A percentile compares a stretch with the other conserved stretches of the same genome.
These are phyloP conservation scores for Sporobolus alterniflorus DNA, from an alignment of 202 grass and related monocot species.

Conservation along the genomic window DNA sequence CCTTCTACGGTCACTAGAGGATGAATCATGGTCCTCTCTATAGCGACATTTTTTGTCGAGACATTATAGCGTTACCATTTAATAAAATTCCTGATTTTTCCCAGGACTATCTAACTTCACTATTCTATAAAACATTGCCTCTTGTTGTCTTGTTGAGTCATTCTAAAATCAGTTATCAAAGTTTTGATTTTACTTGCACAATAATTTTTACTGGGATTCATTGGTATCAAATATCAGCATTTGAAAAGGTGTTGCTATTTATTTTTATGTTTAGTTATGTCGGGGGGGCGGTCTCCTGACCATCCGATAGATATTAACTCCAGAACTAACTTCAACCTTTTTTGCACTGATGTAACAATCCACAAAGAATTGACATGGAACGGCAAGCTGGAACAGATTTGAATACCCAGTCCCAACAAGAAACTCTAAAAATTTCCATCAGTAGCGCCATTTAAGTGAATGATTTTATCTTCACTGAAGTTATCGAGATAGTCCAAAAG, in stretches of 20 bases:
- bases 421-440: not conserved
- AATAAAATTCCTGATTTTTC: not conserved
- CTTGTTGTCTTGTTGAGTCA: not conserved
- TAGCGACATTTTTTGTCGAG: not conserved
- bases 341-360: not conserved
- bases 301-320: not conserved
- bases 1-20: not conserved
- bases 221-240: not conserved
- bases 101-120: not conserved
- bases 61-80: conserved; percentile 8
- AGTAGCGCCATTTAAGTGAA: not conserved
- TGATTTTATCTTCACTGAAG: not conserved
- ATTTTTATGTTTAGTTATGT: not conserved
- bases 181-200: not conserved
- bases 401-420: not conserved
- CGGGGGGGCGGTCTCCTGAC: not conserved
- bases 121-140: conserved; percentile 1
- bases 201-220: not conserved
- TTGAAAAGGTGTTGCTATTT: not conserved
- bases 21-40: not conserved
- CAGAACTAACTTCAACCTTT: not conserved
- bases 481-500: not conserved
- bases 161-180: not conserved
- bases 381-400: not conserved
- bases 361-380: not conserved